Base-by-base conservation (phyloP, 2,329 filamentous ascomycete species). In the Plectosphaerella plurivora region DNA sequence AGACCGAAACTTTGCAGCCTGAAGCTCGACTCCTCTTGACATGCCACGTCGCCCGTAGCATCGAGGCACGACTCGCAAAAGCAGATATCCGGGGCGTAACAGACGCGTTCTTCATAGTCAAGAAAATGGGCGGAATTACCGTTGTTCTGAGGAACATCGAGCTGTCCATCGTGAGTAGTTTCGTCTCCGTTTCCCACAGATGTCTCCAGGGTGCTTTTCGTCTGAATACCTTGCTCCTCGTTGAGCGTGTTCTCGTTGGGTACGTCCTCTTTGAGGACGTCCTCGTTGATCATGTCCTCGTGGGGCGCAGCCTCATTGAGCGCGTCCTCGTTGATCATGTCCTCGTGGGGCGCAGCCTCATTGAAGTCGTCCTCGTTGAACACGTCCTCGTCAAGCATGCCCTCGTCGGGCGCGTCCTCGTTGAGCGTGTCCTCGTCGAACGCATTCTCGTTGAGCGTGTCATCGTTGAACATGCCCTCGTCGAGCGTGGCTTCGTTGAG, bases 101-200 rank as follows among this genome's bases (percentile, higher is more conserved):
- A 57, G 14, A 41, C 46, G 36, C 35, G 14, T 25, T 28, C 22
- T 22, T 22, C 22, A 22, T 22, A 5, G 5, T 22, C 24, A 33
- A 52, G 28, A 25, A 41, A 54, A 51, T 18, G 22, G 41, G 28
- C 36, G 47, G 18, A 45, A 49, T 56, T 57, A 57, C 55, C 55
- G 49, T 56, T 49, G 25, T 47, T 47, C 15, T 35, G 50, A 18
- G 42, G 28, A 12, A 12, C 41, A 18, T 44, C 41, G n/a, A 16
- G 41, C 41, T 44, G n/a, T 44, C 18, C 41, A 41, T 18, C 16
- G 14, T 15, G 37, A 41, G 37, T n/a, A 8, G 14, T 7, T n/a
- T 41, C 37, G 37, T 8, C 37, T n/a, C 14, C 37, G 37, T 41
- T 14, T 33, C 37, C 37, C 37, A 41, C 37, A n/a, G 37, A 45